These are phyloP conservation scores for Pythium dissotocum DNA, from an alignment of 352 stramenopile species.

Conservation along the genomic window DNA sequence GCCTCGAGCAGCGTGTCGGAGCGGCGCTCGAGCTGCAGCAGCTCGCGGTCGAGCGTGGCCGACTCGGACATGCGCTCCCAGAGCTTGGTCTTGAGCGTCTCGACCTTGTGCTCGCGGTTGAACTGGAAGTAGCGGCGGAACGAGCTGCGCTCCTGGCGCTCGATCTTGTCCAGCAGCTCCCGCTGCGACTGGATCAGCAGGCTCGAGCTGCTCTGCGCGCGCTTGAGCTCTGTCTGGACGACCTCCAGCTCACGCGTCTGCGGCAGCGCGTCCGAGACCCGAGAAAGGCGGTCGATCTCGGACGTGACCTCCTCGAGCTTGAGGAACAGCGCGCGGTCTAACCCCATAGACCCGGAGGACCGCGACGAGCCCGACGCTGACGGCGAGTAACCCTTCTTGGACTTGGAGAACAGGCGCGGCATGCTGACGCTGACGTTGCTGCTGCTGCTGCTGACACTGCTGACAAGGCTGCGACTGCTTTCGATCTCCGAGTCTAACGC, in stretches of 20 bases:
- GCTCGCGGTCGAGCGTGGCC: slow-evolving; percentile 48
- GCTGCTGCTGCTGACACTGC: background rate
- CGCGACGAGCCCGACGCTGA: background rate
- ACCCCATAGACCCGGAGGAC: slow-evolving; percentile 15
- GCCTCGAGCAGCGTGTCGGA: slow-evolving; percentile 53
- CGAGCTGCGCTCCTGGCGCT: slow-evolving; percentile 55
- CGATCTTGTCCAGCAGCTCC: slow-evolving; percentile 66
- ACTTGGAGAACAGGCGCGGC: background rate
- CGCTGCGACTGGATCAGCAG: slow-evolving; percentile 53
- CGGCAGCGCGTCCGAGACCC: slow-evolving; percentile 33
- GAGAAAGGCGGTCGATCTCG: slow-evolving; percentile 43
- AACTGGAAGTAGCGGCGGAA: slow-evolving; percentile 60
- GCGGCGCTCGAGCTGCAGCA: slow-evolving; percentile 55
- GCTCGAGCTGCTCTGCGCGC: slow-evolving; percentile 42
- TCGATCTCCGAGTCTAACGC: background rate
- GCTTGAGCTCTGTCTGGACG: slow-evolving; percentile 44
- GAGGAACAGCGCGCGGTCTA: slow-evolving; percentile 62
- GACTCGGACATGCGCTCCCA: slow-evolving; percentile 56
- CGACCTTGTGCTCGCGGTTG: slow-evolving; percentile 48
- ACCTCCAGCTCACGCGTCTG: slow-evolving; percentile 40
- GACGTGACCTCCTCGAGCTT: slow-evolving; percentile 57
- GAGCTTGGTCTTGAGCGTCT: slow-evolving; percentile 60
- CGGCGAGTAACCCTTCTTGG: slow-evolving; percentile 3
- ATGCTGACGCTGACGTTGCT: background rate
- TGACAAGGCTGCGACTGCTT: background rate